phyloP scores from a whole-genome alignment of 208 protist genomes.

The Trypanosoma rangeli region DNA sequence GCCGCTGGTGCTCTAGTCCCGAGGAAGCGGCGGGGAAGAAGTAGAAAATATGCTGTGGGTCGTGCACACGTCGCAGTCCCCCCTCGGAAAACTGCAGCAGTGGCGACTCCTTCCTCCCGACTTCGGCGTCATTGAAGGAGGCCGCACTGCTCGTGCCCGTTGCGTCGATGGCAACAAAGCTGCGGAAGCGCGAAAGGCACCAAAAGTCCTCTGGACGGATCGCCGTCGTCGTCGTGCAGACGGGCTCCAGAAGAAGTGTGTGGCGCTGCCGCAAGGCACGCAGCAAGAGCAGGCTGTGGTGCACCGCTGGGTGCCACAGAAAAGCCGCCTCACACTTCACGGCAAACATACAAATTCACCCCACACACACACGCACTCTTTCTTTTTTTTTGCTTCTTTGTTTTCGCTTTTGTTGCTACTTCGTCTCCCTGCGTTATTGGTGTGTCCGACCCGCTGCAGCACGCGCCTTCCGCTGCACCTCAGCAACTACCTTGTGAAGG shows the following conservation, averaged over 20 bases:
- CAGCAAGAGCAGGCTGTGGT: conserved; percentile 74
- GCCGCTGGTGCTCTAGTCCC: conserved; percentile 10
- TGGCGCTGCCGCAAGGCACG: conserved; percentile 62
- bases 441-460: not conserved
- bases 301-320: conserved; percentile 73
- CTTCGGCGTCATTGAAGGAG: not conserved
- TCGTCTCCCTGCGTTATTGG: not conserved
- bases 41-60: conserved; percentile 57
- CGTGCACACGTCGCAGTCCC: conserved; percentile 25
- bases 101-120: too few species aligned
- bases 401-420: not conserved
- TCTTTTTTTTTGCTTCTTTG: not conserved
- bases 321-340: conserved; percentile 47
- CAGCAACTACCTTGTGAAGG: not conserved
- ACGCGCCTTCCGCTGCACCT: not conserved
- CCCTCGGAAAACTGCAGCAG: not conserved
- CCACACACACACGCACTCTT: not conserved
- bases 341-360: conserved; percentile 43
- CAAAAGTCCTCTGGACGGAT: conserved; percentile 16
- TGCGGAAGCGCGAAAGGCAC: conserved; percentile 9
- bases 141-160: not conserved
- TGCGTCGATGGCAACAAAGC: conserved; percentile 13
- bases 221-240: too few species aligned
- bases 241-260: conserved; percentile 50
- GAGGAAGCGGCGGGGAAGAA: conserved; percentile 26